Evolutionary conservation across 1,284 basidiomycete genomes (phyloP).

Genomic region (Ustilago sp.): DNA sequence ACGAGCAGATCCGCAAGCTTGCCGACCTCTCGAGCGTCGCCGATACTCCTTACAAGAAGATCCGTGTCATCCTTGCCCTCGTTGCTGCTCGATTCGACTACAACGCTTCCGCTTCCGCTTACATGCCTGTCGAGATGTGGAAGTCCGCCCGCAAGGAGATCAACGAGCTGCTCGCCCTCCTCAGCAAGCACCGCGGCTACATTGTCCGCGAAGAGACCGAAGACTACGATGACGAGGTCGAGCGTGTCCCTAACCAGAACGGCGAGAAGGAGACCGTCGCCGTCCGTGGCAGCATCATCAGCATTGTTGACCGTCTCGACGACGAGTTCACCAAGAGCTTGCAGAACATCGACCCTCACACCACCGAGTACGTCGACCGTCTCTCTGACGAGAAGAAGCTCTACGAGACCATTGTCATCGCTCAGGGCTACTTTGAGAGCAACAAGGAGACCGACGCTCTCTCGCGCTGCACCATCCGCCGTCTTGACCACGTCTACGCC

Average conservation of each 20-base stretch:
- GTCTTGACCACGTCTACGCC: slow-evolving; percentile 97
- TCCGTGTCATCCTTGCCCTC: slow-evolving; percentile 92
- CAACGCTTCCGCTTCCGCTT: slow-evolving; percentile 84
- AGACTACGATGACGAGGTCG: slow-evolving; percentile 91
- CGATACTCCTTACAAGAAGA: slow-evolving; percentile 84
- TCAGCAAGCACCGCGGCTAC: slow-evolving; percentile 80
- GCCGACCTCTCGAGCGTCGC: slow-evolving; percentile 89
- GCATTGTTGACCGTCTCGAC: slow-evolving; percentile 92
- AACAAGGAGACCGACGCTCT: slow-evolving; percentile 56
- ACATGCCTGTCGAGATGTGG: slow-evolving; percentile 96
- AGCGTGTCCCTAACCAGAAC: slow-evolving; percentile 79
- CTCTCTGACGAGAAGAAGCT: slow-evolving; percentile 85
- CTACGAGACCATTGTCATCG: slow-evolving; percentile 90
- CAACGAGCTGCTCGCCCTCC: slow-evolving; percentile 84
- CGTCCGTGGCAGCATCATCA: slow-evolving; percentile 68
- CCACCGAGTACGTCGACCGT: slow-evolving; percentile 97
- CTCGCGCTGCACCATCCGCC: slow-evolving; percentile 86
- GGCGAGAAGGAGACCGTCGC: slow-evolving; percentile 63
- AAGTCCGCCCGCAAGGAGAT: slow-evolving; percentile 86
- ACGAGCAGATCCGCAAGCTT: slow-evolving; percentile 91
- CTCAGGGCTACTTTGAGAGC: slow-evolving; percentile 82
- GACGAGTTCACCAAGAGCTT: slow-evolving; percentile 98
- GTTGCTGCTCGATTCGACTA: slow-evolving; percentile 97
- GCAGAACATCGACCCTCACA: slow-evolving; percentile 98
- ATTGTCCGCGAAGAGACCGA: slow-evolving; percentile 83